Evolutionary conservation across 2,329 filamentous ascomycete species (phyloP), one percentile per base, ranked within the genome.

Genomic region (Phymatotrichopsis omnivora): DNA sequence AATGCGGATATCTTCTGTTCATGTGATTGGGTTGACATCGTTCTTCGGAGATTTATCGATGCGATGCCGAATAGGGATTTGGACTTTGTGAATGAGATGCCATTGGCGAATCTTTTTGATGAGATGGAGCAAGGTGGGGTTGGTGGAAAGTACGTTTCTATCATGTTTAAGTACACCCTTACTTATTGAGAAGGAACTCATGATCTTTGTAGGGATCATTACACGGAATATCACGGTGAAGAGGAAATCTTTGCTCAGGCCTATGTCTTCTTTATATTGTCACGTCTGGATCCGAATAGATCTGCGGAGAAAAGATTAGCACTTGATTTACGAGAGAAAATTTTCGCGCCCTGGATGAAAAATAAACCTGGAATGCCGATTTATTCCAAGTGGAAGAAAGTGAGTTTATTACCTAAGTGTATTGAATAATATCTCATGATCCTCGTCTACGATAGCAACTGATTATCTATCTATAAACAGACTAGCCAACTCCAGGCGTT

Each of bases 301-400:
- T 36, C 41, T 19, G 43, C 48, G 28, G 47, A 56, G 25, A 49
- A 47, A n/a, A 24, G 41, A 27, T 56, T 54, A 39, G 54, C 51
- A 4, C 48, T 48, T 17, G 45, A 42, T 19, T 30, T 57, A 3
- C 35, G 54, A 7, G 48, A 55, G 22, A 47, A 53, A 22, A 46
- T 58, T 23, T 57, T 54, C 19, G 36, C 42, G n/a, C 52, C 51
- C 16, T 59, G 57, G 57, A 53, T 40, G 5, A 34, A 51, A 30
- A 57, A 56, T 17, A 55, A 54, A 44, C 46, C 50, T 1, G 51
- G 39, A 47, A 57, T 50, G 52, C 55, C 33, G n/a, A 37, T 49
- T 31, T 56, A 46, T 31, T 52, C 24, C 35, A 58, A 57, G 22
- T 59, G 55, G 56, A 59, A 59, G 31, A 57, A 56, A 51, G 56